These are phyloP conservation scores for Xylaria acuta DNA, from an alignment of 495 filamentous ascomycete genomes.

Conservation along the genomic window DNA sequence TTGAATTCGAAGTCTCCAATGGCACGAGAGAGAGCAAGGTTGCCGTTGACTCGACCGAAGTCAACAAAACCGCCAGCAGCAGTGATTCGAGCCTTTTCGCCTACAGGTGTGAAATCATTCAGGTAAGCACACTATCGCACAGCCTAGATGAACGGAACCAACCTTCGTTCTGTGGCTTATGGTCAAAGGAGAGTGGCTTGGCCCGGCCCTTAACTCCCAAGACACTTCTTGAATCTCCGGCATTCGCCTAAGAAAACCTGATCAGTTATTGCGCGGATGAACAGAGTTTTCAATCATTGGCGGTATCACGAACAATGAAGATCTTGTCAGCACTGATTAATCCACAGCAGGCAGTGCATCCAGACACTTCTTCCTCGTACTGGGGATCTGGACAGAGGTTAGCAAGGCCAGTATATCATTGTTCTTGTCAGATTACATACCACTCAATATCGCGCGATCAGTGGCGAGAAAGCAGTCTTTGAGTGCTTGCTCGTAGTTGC, in stretches of 20 bases:
- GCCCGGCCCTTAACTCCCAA: conserved; percentile 94
- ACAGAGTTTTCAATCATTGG: background rate
- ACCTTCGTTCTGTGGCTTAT: conserved; percentile 99
- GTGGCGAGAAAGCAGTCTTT: conserved; percentile 98
- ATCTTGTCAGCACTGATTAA: conserved; percentile 90
- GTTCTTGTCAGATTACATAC: conserved; percentile 55
- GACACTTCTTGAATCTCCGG: conserved; percentile 93
- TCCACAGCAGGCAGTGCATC: conserved; percentile 91
- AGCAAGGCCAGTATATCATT: conserved; percentile 16
- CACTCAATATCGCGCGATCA: conserved; percentile 92
- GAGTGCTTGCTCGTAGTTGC: conserved; percentile 91
- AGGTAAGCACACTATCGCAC: conserved; percentile 12
- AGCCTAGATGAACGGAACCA: conserved; percentile 23
- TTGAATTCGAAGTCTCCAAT: conserved; percentile 99
- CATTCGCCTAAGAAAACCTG: conserved; percentile 73
- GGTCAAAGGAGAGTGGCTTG: conserved; percentile 95
- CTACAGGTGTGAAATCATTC: conserved; percentile 53
- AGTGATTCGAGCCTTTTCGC: conserved; percentile 93
- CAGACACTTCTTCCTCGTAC: conserved; percentile 97
- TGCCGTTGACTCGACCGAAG: conserved; percentile 97
- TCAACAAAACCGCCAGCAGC: conserved; percentile 98
- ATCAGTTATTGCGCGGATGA: background rate
- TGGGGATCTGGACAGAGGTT: conserved; percentile 73
- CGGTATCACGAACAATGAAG: conserved; percentile 74
- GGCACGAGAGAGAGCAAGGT: conserved; percentile 94